phyloP scores from a whole-genome alignment of 495 filamentous ascomycete species.

The Clavariopsis aquatica region DNA sequence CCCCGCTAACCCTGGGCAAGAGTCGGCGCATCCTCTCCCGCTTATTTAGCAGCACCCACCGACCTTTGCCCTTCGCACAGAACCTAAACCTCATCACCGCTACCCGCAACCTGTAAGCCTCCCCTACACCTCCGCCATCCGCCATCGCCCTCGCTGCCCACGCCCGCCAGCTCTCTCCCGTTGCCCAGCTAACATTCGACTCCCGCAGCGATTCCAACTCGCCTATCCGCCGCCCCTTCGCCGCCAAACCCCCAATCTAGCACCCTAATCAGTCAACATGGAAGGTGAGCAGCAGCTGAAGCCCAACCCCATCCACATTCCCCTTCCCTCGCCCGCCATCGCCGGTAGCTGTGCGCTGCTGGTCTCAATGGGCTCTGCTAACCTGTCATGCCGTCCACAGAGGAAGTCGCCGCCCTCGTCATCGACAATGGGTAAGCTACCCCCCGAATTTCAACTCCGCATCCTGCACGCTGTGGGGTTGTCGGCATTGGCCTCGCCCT shows the following conservation, averaged over 20 bases:
- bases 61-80: slow-evolving; percentile 37
- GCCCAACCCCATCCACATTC: slow-evolving; percentile 25
- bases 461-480: slow-evolving; percentile 31
- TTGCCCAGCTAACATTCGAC: slow-evolving; percentile 26
- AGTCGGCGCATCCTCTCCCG: slow-evolving; percentile 23
- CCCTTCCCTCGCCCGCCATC: slow-evolving; percentile 5
- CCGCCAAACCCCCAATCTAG: slow-evolving; percentile 40
- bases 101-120: slow-evolving; percentile 31
- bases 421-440: slow-evolving; percentile 99
- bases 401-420: slow-evolving; percentile 99
- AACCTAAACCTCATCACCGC: slow-evolving; percentile 28
- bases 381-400: slow-evolving; percentile 56
- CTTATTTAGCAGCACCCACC: slow-evolving; percentile 43
- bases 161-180: background rate
- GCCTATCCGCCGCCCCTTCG: slow-evolving; percentile 31
- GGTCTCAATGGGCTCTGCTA: slow-evolving; percentile 38
- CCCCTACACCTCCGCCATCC: slow-evolving; percentile 5
- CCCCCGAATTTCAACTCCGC: slow-evolving; percentile 27
- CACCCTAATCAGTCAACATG: slow-evolving; percentile 61
- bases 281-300: slow-evolving; percentile 74
- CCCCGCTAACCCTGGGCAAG: slow-evolving; percentile 38
- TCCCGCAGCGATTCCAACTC: slow-evolving; percentile 32
- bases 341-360: slow-evolving; percentile 7
- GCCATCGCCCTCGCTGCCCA: background rate
- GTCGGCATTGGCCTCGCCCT: slow-evolving; percentile 35